These are phyloP conservation scores for Strobilomyces echinocephalus DNA, from an alignment of 768 basidiomycete species.

Conservation along the genomic window DNA sequence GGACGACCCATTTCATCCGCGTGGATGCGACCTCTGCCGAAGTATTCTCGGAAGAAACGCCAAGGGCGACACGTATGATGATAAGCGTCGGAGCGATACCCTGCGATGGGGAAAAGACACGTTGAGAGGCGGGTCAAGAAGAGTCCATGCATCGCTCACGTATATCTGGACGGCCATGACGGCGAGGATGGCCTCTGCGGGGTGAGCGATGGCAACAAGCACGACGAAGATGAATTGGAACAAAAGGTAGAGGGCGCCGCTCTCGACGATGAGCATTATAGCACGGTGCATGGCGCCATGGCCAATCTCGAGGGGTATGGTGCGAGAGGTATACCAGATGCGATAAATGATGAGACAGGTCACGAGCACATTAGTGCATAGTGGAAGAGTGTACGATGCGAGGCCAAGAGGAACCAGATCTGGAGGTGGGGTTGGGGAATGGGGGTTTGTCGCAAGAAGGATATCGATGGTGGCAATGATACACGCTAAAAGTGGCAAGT, in stretches of 20 bases:
- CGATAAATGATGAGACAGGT: slow-evolving; percentile 39
- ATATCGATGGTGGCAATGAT: slow-evolving; percentile 27
- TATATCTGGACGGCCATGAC: slow-evolving; percentile 39
- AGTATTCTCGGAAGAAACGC: slow-evolving; percentile 25
- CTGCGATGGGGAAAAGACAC: slow-evolving; percentile 8
- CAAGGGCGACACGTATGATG: slow-evolving; percentile 33
- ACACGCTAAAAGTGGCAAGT: slow-evolving; percentile 22
- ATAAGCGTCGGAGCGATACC: slow-evolving; percentile 35
- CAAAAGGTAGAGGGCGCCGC: slow-evolving; percentile 37
- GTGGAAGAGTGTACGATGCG: slow-evolving; percentile 35
- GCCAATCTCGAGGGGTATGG: slow-evolving; percentile 7
- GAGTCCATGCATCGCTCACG: slow-evolving; percentile 22
- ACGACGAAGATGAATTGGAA: slow-evolving; percentile 39
- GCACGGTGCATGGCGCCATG: slow-evolving; percentile 22
- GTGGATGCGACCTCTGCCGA: slow-evolving; percentile 17
- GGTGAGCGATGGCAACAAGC: slow-evolving; percentile 31
- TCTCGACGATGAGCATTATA: slow-evolving; percentile 36
- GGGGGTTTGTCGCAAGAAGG: slow-evolving; percentile 25
- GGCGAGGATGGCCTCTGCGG: slow-evolving; percentile 35
- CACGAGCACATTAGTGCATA: slow-evolving; percentile 39
- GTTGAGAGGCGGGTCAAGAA: background rate
- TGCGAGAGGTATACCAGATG: slow-evolving; percentile 31
- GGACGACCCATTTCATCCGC: slow-evolving; percentile 21
- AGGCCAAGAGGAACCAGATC: slow-evolving; percentile 33
- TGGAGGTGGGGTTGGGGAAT: slow-evolving; percentile 32